Conservation (phyloP, 306 rosid genomes). For the Corylus americana region DNA sequence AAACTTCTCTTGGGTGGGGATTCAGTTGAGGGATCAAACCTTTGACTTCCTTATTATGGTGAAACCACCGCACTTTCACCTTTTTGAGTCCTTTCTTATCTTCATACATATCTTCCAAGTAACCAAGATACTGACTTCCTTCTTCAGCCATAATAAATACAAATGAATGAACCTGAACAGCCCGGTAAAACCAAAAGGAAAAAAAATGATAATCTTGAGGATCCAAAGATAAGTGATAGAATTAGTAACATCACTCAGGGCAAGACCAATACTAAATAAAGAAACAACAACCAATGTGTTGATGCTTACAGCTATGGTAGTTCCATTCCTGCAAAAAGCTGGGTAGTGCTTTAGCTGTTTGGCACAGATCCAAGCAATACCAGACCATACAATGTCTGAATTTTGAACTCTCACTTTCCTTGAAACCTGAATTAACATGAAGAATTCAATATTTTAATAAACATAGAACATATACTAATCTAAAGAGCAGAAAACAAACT, state of each 20-base stretch:
- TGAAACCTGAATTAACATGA: slow-evolving; percentile 48
- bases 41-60: slow-evolving; percentile 61
- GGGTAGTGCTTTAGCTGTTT: slow-evolving; percentile 83
- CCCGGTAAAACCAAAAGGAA: slow-evolving; percentile 18
- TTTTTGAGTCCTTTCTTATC: slow-evolving; percentile 72
- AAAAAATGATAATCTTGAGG: not conserved
- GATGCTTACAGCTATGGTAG: slow-evolving; percentile 53
- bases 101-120: slow-evolving; percentile 90
- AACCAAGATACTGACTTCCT: slow-evolving; percentile 64
- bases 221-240: not conserved
- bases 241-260: not conserved
- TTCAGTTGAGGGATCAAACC: slow-evolving; percentile 51
- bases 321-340: slow-evolving; percentile 62
- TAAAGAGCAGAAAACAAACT: slow-evolving; percentile 22
- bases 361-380: slow-evolving; percentile 64
- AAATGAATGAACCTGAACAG: slow-evolving; percentile 75
- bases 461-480: slow-evolving; percentile 1
- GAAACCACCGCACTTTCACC: slow-evolving; percentile 85
- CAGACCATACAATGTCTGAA: slow-evolving; percentile 77
- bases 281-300: slow-evolving; percentile 15
- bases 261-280: slow-evolving; percentile 6
- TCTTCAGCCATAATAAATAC: slow-evolving; percentile 76
- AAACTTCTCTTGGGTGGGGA: slow-evolving; percentile 71
- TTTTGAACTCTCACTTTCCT: slow-evolving; percentile 61
- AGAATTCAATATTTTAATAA: slow-evolving; percentile 20